Evolutionary conservation across 2,329 filamentous ascomycete genomes (phyloP).

Genomic region (Cladosporium phlei): DNA sequence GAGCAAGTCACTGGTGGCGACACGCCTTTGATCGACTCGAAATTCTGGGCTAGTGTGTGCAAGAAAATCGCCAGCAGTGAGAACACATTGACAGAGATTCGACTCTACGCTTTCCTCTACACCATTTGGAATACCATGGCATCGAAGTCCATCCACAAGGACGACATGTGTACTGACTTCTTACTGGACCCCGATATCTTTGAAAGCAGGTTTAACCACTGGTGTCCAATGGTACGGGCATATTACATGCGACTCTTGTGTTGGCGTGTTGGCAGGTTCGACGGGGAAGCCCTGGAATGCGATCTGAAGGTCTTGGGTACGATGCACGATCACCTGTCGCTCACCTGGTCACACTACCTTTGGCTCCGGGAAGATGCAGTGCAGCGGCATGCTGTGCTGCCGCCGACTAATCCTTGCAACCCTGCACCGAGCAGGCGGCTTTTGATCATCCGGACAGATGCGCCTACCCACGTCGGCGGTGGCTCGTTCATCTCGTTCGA

Average conservation of each 20-base stretch:
- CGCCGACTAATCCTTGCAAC: slow-evolving; percentile 75
- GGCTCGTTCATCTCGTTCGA: slow-evolving; percentile 61
- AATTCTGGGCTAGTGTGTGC: slow-evolving; percentile 80
- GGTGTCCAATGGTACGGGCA: slow-evolving; percentile 91
- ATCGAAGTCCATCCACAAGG: slow-evolving; percentile 62
- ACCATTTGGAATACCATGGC: slow-evolving; percentile 71
- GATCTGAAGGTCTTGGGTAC: slow-evolving; percentile 57
- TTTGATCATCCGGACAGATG: slow-evolving; percentile 82
- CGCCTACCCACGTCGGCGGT: slow-evolving; percentile 42
- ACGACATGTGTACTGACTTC: slow-evolving; percentile 67
- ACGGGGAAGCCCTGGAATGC: slow-evolving; percentile 53
- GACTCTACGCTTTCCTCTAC: slow-evolving; percentile 76
- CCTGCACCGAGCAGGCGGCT: slow-evolving; percentile 82
- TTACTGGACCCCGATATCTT: slow-evolving; percentile 71
- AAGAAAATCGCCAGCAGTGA: slow-evolving; percentile 74
- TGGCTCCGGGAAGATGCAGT: slow-evolving; percentile 67
- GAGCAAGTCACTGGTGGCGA: slow-evolving; percentile 40
- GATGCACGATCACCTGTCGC: slow-evolving; percentile 63
- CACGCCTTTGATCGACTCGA: slow-evolving; percentile 63
- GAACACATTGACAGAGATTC: slow-evolving; percentile 85
- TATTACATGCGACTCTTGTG: slow-evolving; percentile 89
- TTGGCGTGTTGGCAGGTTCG: slow-evolving; percentile 79
- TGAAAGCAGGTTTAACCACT: slow-evolving; percentile 80
- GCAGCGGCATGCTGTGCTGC: slow-evolving; percentile 49
- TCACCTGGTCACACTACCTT: slow-evolving; percentile 74